phyloP scores from a whole-genome alignment of 352 stramenopile genomes.

The Globisporangium splendens region DNA sequence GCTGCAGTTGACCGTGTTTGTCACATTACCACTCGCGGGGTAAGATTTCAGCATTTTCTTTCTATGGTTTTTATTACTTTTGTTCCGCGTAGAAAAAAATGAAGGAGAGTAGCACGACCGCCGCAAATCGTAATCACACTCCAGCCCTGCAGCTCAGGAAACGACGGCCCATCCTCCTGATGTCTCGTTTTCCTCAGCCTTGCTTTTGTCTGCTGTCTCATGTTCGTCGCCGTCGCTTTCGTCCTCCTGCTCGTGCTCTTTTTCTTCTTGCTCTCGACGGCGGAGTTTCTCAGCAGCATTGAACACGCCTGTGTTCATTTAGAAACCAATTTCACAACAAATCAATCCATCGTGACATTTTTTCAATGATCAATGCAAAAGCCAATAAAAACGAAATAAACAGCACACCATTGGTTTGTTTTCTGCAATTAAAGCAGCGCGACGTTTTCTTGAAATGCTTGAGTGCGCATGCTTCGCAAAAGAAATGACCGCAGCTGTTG shows the following conservation, averaged over 20 bases:
- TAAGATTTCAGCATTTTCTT: too few species aligned
- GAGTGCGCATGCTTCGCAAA: slow-evolving; percentile 93
- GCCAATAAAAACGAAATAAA: background rate
- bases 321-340: too few species aligned
- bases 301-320: slow-evolving; percentile 57
- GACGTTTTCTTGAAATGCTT: slow-evolving; percentile 79
- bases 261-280: slow-evolving; percentile 34
- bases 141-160: background rate
- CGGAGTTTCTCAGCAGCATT: slow-evolving; percentile 85
- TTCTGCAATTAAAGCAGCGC: slow-evolving; percentile 92
- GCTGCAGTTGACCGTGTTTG: too few species aligned
- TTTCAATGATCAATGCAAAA: too few species aligned
- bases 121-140: background rate
- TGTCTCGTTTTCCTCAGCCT: background rate
- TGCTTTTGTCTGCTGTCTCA: slow-evolving; percentile 1
- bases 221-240: slow-evolving; percentile 15
- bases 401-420: slow-evolving; percentile 87
- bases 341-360: too few species aligned
- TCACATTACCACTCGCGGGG: too few species aligned
- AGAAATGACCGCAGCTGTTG: slow-evolving; percentile 93
- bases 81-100: background rate
- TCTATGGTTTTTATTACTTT: too few species aligned
- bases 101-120: background rate
- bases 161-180: slow-evolving; percentile 15
- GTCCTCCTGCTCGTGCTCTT: slow-evolving; percentile 11